phyloP scores from a whole-genome alignment of 768 basidiomycete species.

The Serendipita sp. region DNA sequence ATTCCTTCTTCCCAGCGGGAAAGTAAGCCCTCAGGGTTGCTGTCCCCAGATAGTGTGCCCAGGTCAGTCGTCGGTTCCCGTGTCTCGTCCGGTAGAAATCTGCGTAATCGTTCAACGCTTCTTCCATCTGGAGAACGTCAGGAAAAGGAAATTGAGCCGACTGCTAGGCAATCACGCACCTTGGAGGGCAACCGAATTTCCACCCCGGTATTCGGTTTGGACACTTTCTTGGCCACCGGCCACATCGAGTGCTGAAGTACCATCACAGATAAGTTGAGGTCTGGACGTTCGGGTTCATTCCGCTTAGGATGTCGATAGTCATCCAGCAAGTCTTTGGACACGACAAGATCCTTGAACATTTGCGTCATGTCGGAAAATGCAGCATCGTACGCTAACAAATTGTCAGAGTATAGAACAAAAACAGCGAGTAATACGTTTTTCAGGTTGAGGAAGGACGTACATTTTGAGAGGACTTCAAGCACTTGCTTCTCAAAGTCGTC shows the following conservation, averaged over 20 bases:
- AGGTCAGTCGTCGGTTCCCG: conserved; percentile 56
- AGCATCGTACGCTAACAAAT: conserved; percentile 66
- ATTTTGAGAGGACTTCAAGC: conserved; percentile 70
- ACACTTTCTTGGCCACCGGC: conserved; percentile 43
- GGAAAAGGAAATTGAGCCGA: conserved; percentile 11
- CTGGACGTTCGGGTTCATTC: conserved; percentile 25
- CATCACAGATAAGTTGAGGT: conserved; percentile 41
- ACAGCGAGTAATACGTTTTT: not conserved
- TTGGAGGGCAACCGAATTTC: not conserved
- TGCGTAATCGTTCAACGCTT: conserved; percentile 44
- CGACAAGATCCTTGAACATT: conserved; percentile 83
- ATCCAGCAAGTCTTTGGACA: conserved; percentile 56
- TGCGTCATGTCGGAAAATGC: conserved; percentile 89
- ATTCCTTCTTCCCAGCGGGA: conserved; percentile 55
- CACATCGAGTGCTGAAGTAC: conserved; percentile 80
- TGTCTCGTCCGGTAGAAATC: conserved; percentile 69
- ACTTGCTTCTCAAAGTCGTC: conserved; percentile 76
- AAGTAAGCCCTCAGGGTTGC: conserved; percentile 63
- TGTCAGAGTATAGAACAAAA: not conserved
- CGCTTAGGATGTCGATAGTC: conserved; percentile 29
- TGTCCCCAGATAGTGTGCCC: conserved; percentile 79
- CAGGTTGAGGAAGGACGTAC: conserved; percentile 26
- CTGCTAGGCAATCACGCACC: conserved; percentile 1
- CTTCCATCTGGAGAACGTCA: conserved; percentile 43
- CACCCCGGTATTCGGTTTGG: not conserved